phyloP scores from a whole-genome alignment of 495 filamentous ascomycete genomes.

The Hypoxylon lienhwacheense region DNA sequence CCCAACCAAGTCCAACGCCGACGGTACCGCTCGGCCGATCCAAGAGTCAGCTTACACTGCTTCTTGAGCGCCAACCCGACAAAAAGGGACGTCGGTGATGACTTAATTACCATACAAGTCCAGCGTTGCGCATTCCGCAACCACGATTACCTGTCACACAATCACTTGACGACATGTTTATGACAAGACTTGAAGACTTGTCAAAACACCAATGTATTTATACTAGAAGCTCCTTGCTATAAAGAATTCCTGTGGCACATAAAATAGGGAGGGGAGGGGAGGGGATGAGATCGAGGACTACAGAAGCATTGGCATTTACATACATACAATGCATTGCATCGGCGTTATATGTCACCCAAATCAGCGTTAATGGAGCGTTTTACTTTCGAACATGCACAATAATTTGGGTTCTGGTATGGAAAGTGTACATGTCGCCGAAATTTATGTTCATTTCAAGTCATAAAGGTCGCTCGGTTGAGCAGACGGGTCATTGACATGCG shows the following conservation, averaged over 20 bases:
- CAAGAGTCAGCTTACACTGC: slow-evolving; percentile 54
- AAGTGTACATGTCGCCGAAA: slow-evolving; percentile 24
- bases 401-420: slow-evolving; percentile 3
- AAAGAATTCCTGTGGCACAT: slow-evolving; percentile 1
- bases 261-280: slow-evolving; percentile 9
- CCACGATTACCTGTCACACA: not conserved
- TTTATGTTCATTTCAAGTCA: slow-evolving; percentile 16
- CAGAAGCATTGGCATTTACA: slow-evolving; percentile 28
- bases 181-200: slow-evolving; percentile 12
- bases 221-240: slow-evolving; percentile 6
- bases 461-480: slow-evolving; percentile 12
- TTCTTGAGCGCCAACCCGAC: slow-evolving; percentile 48
- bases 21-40: slow-evolving; percentile 47
- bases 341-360: slow-evolving; percentile 28
- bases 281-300: slow-evolving; percentile 2
- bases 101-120: slow-evolving; percentile 1
- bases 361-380: slow-evolving; percentile 19
- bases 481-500: slow-evolving; percentile 8
- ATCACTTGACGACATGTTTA: slow-evolving; percentile 7
- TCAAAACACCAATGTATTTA: slow-evolving; percentile 22
- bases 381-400: slow-evolving; percentile 3
- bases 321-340: slow-evolving; percentile 32
- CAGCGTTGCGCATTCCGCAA: slow-evolving; percentile 4
- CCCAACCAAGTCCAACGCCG: slow-evolving; percentile 41
- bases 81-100: slow-evolving; percentile 33